Percentiles rank a stretch among this genome's conserved stretches.
Conservation (phyloP, 345 rosid species). For the Citrus trifoliata region DNA sequence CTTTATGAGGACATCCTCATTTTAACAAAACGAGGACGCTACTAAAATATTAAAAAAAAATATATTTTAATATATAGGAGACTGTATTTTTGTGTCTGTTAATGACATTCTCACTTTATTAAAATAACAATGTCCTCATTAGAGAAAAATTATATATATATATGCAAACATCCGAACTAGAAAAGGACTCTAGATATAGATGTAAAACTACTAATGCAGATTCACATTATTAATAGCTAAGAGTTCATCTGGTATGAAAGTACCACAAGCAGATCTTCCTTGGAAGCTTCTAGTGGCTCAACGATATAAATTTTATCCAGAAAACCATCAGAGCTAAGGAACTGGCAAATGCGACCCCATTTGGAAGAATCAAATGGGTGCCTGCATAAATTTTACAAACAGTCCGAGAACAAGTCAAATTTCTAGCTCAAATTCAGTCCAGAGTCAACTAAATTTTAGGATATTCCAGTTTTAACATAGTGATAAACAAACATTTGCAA, state of each 20-base stretch:
- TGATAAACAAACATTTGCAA: not conserved
- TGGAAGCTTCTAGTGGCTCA: slow-evolving; percentile 81
- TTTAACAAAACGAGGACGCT: too few relatives aligned
- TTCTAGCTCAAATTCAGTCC: slow-evolving; percentile 1
- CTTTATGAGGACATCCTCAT: too few relatives aligned
- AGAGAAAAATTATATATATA: too few relatives aligned
- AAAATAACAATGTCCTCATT: too few relatives aligned
- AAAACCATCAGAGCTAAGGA: slow-evolving; percentile 52
- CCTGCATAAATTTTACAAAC: slow-evolving; percentile 35
- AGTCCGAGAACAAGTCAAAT: not conserved
- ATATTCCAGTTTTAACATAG: not conserved
- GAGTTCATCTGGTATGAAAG: slow-evolving; percentile 10
- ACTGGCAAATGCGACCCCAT: slow-evolving; percentile 82
- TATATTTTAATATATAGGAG: not conserved
- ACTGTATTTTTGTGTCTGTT: too few relatives aligned
- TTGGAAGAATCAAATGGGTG: slow-evolving; percentile 94
- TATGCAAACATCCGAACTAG: too few relatives aligned
- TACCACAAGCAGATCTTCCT: slow-evolving; percentile 91
- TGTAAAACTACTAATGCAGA: not conserved
- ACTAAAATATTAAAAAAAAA: not conserved
- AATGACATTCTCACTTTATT: too few relatives aligned
- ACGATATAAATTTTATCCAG: slow-evolving; percentile 51
- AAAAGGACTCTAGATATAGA: too few relatives aligned
- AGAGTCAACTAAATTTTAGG: not conserved
- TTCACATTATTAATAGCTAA: not conserved